Percentiles rank a stretch among this genome's conserved stretches.
Evolutionary conservation across 2,329 filamentous ascomycete genomes (phyloP).

Genomic region (Fusarium miscanthi): DNA sequence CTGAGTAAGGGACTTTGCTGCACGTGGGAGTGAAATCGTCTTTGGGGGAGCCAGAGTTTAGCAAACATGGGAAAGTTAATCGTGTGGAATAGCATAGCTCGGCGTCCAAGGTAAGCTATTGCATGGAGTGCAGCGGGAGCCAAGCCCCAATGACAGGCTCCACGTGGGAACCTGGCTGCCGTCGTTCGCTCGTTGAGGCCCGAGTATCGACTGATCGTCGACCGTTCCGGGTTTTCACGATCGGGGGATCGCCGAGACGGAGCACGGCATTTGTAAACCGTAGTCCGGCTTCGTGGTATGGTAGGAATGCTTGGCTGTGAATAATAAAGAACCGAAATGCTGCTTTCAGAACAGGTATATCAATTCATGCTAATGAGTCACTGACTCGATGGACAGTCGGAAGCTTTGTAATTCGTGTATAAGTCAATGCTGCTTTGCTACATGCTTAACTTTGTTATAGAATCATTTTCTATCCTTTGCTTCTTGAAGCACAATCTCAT

Average conservation of each 20-base stretch:
- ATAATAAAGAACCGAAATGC: not conserved
- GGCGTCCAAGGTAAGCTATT: slow-evolving; percentile 3
- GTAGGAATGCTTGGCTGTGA: not conserved
- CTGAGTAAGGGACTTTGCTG: not conserved
- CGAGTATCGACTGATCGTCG: not conserved
- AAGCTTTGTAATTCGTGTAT: not conserved
- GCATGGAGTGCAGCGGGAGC: slow-evolving; percentile 17
- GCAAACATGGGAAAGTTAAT: slow-evolving; percentile 3
- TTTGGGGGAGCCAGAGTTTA: not conserved
- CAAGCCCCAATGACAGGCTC: slow-evolving; percentile 40
- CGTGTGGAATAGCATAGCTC: not conserved
- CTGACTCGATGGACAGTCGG: not conserved
- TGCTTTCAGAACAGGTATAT: not conserved
- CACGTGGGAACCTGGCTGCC: slow-evolving; percentile 34
- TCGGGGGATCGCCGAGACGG: slow-evolving; percentile 1
- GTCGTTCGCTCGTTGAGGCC: slow-evolving; percentile 33
- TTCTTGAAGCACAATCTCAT: too few relatives aligned
- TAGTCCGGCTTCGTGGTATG: not conserved
- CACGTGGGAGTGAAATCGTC: slow-evolving; percentile 24
- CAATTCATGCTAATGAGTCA: not conserved
- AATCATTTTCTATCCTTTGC: too few relatives aligned
- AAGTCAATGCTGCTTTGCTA: too few relatives aligned
- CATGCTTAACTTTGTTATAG: not conserved
- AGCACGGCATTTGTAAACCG: not conserved
- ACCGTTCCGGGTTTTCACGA: slow-evolving; percentile 1